Base-by-base conservation (phyloP, 2,329 filamentous ascomycete species). In the Shiraia sp. region DNA sequence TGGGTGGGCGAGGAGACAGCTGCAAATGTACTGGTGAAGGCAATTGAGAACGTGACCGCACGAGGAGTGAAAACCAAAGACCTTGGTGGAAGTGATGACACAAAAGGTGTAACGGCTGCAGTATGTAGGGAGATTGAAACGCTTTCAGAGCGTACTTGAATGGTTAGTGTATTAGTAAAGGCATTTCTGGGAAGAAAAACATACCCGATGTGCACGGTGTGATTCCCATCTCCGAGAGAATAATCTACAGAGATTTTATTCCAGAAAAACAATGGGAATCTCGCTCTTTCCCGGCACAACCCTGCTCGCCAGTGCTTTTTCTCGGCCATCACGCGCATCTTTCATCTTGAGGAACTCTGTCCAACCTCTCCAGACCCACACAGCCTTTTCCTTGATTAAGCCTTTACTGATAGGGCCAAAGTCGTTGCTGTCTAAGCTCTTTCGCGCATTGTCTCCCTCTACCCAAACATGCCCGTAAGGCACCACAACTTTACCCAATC, bases 391-490 rank as follows among this genome's bases (percentile, higher is more conserved):
- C 26, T 84, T 83, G 25, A 97, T 80, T 50, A 97, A 66, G 40
- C 80, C 81, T 51, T 81, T 82, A 16, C 87, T 86, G 33, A 95
- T 83, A 3, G 93, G 90, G 1, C 93, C 93, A 68, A 95, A 96
- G 10, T 83, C 83, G 70, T 96, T 95, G 69, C 90, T 96, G 72
- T 99, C 93, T 45, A 85, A 68, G 40, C 82, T 89, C 57, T 81
- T 80, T 36, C 80, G 78, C 56, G 81, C 80, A 58, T 87, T 90
- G 65, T 99, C 93, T 1, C 93, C 93, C 66, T 97, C 92, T 1
- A 99, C 83, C 93, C 93, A 99, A 19, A 97, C 79, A 73, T 97
- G 91, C 13, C 90, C 90, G 49, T 79, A 79, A 4, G 91, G 92
- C 15, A 99, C 81, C 49, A 79, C 78, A 32, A 87, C 65, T 43